These are phyloP conservation scores for Coccomyxa subellipsoidea DNA, from an alignment of 163 green algal genomes.

Conservation along the genomic window DNA sequence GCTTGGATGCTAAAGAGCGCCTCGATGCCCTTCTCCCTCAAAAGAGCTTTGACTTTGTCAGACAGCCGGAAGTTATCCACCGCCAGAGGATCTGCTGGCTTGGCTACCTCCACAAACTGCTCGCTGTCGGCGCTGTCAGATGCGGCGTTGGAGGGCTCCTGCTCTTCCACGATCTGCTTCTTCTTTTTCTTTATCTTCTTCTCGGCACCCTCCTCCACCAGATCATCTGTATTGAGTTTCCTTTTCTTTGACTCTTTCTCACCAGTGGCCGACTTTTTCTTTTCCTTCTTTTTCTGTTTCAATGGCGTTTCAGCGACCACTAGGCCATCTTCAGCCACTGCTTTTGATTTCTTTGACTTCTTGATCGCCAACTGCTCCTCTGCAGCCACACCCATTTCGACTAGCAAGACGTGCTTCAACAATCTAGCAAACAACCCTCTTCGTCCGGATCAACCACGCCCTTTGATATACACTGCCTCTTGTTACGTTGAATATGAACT, in stretches of 20 bases:
- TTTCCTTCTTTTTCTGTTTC: conserved; percentile 24
- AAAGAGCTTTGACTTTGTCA: conserved; percentile 59
- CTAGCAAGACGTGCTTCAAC: not conserved
- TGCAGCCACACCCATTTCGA: not conserved
- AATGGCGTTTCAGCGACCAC: not conserved
- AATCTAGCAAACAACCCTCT: not conserved
- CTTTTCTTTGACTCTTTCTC: conserved; percentile 42
- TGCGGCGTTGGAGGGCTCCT: not conserved
- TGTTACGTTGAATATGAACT: no score
- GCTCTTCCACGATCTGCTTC: conserved; percentile 4
- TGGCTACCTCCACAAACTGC: not conserved
- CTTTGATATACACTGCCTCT: not conserved
- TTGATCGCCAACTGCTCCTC: not conserved
- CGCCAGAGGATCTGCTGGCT: conserved; percentile 34
- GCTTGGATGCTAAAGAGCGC: conserved; percentile 68
- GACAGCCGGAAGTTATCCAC: conserved; percentile 81
- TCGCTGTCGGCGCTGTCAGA: conserved; percentile 8
- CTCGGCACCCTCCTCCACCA: conserved; percentile 36
- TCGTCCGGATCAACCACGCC: not conserved
- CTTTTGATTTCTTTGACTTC: not conserved
- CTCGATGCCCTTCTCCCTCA: conserved; percentile 71
- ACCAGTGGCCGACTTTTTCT: conserved; percentile 2
- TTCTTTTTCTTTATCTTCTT: conserved; percentile 33
- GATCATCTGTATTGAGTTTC: conserved; percentile 18
- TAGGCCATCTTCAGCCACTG: not conserved